phyloP scores from a whole-genome alignment of 208 protist species.

The Entamoeba moshkovskii region DNA sequence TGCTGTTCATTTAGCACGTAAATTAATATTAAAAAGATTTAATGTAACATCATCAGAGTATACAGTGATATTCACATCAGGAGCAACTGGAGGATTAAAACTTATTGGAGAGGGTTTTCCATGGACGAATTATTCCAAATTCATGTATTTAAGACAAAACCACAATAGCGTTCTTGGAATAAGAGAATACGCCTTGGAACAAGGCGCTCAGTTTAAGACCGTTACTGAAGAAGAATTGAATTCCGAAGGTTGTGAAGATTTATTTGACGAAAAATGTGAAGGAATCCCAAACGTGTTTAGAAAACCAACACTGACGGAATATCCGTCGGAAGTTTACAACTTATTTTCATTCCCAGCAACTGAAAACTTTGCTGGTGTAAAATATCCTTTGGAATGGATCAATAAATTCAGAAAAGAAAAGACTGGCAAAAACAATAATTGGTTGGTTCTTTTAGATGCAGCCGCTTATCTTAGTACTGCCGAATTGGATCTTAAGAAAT shows the following conservation, averaged over 20 bases:
- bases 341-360: slow-evolving; percentile 53
- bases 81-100: slow-evolving; percentile 45
- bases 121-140: slow-evolving; percentile 37
- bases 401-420: slow-evolving; percentile 16
- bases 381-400: slow-evolving; percentile 39
- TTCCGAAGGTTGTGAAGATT: not conserved
- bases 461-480: slow-evolving; percentile 41
- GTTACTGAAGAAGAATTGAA: not conserved
- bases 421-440: slow-evolving; percentile 14
- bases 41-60: slow-evolving; percentile 46
- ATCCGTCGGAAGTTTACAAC: not conserved
- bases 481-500: slow-evolving; percentile 18
- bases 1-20: slow-evolving; percentile 28
- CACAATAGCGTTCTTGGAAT: slow-evolving; percentile 64
- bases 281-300: not conserved
- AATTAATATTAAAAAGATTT: slow-evolving; percentile 45
- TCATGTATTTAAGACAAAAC: slow-evolving; percentile 36
- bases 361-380: slow-evolving; percentile 54
- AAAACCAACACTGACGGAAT: not conserved
- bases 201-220: slow-evolving; percentile 16
- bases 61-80: slow-evolving; percentile 56
- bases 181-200: slow-evolving; percentile 39
- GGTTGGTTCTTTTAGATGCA: slow-evolving; percentile 52
- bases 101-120: slow-evolving; percentile 51
- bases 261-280: not conserved